A percentile compares a stretch with the other conserved stretches of the same genome.
Conservation (phyloP, 2,329 filamentous ascomycete genomes). For the Fusarium buxicola region DNA sequence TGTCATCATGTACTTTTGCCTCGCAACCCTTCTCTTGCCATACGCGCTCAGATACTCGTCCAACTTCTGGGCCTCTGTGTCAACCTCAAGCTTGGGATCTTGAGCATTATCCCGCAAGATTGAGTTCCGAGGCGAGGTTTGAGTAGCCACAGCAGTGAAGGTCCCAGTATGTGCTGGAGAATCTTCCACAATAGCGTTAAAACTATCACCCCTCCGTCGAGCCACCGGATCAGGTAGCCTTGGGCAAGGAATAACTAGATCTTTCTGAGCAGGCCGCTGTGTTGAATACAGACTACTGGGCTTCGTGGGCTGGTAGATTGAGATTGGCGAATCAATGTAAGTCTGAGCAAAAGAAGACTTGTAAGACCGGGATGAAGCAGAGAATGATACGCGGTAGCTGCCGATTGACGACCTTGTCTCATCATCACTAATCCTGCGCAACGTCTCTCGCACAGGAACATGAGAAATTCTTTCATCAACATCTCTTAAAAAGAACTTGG, state of each 20-base stretch:
- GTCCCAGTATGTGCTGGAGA: background rate
- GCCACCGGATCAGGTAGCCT: slow-evolving; percentile 13
- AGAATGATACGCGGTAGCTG: slow-evolving; percentile 16
- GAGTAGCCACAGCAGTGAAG: slow-evolving; percentile 14
- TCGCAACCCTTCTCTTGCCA: slow-evolving; percentile 24
- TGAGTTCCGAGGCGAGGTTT: slow-evolving; percentile 20
- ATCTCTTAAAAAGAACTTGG: slow-evolving; percentile 6
- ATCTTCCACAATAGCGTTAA: slow-evolving; percentile 4
- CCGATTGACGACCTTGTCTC: slow-evolving; percentile 18
- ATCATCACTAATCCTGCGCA: slow-evolving; percentile 9
- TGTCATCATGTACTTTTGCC: slow-evolving; percentile 31
- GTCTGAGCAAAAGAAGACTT: slow-evolving; percentile 32
- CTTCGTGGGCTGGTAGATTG: slow-evolving; percentile 5
- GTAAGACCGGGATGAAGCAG: slow-evolving; percentile 23
- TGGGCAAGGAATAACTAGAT: slow-evolving; percentile 9
- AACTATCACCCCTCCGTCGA: slow-evolving; percentile 16
- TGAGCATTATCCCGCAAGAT: background rate
- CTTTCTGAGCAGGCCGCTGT: background rate
- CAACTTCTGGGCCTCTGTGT: slow-evolving; percentile 29
- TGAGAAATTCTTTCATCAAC: background rate
- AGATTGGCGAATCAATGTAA: slow-evolving; percentile 16
- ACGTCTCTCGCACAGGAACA: slow-evolving; percentile 1
- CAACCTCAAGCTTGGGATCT: slow-evolving; percentile 13
- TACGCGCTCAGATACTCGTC: slow-evolving; percentile 23
- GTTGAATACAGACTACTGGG: background rate